A percentile compares a stretch with the other conserved stretches of the same genome.
phyloP scores from a whole-genome alignment of 495 filamentous ascomycete species.

The Opeltia flavorubescens region DNA sequence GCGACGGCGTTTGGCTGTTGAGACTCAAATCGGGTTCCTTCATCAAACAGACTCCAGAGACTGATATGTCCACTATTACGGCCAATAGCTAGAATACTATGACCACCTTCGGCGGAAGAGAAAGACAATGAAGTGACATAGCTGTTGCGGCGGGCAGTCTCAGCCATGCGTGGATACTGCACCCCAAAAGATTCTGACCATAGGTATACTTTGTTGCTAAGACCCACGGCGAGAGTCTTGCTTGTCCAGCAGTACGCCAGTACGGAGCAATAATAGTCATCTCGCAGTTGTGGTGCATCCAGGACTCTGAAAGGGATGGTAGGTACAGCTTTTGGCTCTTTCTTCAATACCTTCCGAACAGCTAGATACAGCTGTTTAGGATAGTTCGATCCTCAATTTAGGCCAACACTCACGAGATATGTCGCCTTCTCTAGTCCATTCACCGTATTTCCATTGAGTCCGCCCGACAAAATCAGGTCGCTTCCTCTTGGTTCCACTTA shows the following conservation, averaged over 20 bases:
- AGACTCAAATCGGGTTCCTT: conserved; percentile 59
- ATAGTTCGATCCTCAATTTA: not conserved
- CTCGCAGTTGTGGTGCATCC: conserved; percentile 73
- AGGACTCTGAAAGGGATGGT: conserved; percentile 72
- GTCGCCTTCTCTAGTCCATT: conserved; percentile 40
- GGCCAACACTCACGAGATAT: conserved; percentile 31
- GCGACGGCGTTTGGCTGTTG: conserved; percentile 56
- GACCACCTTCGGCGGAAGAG: conserved; percentile 62
- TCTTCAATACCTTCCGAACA: conserved; percentile 6
- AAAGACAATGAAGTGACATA: conserved; percentile 78
- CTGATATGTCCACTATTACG: conserved; percentile 52
- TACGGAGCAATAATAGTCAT: conserved; percentile 92
- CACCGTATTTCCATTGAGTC: conserved; percentile 42
- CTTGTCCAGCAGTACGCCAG: conserved; percentile 67
- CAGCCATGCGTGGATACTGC: conserved; percentile 28
- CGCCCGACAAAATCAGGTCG: not conserved
- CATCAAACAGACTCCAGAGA: conserved; percentile 44
- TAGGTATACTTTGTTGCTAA: conserved; percentile 68
- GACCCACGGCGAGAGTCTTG: conserved; percentile 70
- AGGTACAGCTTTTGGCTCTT: conserved; percentile 33
- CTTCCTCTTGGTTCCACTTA: conserved; percentile 10
- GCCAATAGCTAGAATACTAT: conserved; percentile 74
- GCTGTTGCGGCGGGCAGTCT: conserved; percentile 24
- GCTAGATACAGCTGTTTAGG: not conserved
- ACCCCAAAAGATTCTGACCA: conserved; percentile 67